These are phyloP conservation scores for Exophiala phaeomuriformis DNA, from an alignment of 2,329 filamentous ascomycete genomes.

Conservation along the genomic window DNA sequence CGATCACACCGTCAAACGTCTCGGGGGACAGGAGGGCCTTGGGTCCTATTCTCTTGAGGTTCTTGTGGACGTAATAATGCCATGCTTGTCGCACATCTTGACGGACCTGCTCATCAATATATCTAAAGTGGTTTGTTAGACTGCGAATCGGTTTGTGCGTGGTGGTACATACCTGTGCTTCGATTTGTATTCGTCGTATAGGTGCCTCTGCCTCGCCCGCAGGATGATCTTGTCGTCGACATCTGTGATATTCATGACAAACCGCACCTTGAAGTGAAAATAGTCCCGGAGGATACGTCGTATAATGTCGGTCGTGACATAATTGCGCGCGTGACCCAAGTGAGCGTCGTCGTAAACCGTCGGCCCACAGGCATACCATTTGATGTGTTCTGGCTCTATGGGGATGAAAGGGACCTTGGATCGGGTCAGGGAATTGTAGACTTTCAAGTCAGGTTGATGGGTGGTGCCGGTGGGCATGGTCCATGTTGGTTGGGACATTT, in stretches of 20 bases:
- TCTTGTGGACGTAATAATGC: conserved; percentile 57
- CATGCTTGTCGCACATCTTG: conserved; percentile 48
- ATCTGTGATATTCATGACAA: conserved; percentile 91
- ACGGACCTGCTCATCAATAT: conserved; percentile 40
- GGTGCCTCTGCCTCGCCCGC: conserved; percentile 65
- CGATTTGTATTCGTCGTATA: conserved; percentile 62
- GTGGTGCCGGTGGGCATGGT: conserved; percentile 35
- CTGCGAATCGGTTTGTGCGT: neutral
- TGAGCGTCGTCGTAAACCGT: conserved; percentile 79
- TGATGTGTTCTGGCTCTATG: conserved; percentile 59
- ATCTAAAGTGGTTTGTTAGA: conserved; percentile 9
- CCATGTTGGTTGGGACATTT: conserved; percentile 39
- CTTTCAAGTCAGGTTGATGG: conserved; percentile 53
- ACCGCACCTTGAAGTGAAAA: conserved; percentile 73
- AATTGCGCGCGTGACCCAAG: conserved; percentile 78
- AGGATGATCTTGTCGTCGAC: conserved; percentile 69
- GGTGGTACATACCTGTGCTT: conserved; percentile 35
- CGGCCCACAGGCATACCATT: conserved; percentile 85
- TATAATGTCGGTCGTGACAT: conserved; percentile 84
- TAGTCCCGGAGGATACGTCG: conserved; percentile 75
- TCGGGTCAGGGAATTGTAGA: conserved; percentile 75
- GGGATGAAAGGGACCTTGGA: conserved; percentile 68
- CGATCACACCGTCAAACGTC: conserved; percentile 42
- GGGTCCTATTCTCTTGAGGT: conserved; percentile 48
- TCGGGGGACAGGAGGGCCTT: conserved; percentile 37